Base-by-base conservation (phyloP, 352 stramenopile species). In the Globisporangium nodosum region DNA sequence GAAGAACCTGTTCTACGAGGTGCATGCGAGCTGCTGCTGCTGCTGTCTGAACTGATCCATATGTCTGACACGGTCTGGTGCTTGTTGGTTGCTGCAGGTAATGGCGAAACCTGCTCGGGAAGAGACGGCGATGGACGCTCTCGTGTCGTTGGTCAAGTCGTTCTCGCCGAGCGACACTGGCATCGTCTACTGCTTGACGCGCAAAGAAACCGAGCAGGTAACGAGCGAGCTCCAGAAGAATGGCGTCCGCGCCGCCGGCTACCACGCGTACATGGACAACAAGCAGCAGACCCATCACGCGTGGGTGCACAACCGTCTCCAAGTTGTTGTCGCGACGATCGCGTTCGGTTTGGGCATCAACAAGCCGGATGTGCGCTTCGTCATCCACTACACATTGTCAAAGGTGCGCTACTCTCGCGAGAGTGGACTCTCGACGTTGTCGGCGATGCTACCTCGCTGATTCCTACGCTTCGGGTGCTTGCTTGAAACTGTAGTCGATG, bases 301-400 rank as follows among this genome's bases (percentile, higher is more conserved):
- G 4, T 91, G 81, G 81, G 69, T 78, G 40, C 63, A 63, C 20
- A 70, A 85, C 49, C 63, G 68, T 5, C 51, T 92, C 2, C 71
- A 97, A 68, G 89, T 98, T 18, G 90, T 98, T 5, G 90, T 97
- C 1, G 91, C 91, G 7, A 98, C 91, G 0, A 97, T 98, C 64
- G 90, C 91, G 7, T 98, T 97, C 83, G 93, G 93, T 1, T 65
- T 98, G 37, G 93, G 93, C 8, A 98, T 98, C 63, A 96, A 98
- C 73, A 97, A 98, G 53, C 88, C 92, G 8, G 82, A 97, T 51
- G 88, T 97, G 47, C 87, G 88, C 31, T 97, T 96, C 52, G 89
- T 97, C 0, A 81, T 97, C 24, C 90, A 98, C 64, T 94, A 92
- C 52, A 90, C 80, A 5, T 63, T 93, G 4, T 88, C 79, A 3